phyloP scores from a whole-genome alignment of 805 yeast genomes.

The Saccharomyces mikatae region DNA sequence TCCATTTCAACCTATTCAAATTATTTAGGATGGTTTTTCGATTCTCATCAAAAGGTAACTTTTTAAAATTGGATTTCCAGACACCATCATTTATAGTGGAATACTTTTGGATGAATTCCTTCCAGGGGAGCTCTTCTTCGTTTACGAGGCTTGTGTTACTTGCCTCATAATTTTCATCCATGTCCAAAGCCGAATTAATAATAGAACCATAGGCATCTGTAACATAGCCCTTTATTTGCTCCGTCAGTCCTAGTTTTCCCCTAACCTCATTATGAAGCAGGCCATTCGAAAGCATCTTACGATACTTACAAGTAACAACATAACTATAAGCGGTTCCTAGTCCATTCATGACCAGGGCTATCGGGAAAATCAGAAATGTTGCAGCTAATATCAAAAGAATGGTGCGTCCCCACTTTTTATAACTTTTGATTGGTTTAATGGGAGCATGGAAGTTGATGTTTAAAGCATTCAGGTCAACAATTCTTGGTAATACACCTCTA shows the following conservation, averaged over 20 bases:
- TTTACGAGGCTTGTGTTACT: constrained; percentile 6
- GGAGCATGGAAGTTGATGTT: not conserved
- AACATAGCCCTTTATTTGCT: constrained; percentile 18
- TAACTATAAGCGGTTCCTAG: constrained; percentile 27
- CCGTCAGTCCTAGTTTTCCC: constrained; percentile 19
- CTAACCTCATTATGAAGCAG: constrained; percentile 15
- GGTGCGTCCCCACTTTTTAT: constrained; percentile 4
- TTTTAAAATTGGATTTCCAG: constrained; percentile 11
- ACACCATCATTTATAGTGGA: constrained; percentile 8
- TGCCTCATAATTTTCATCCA: constrained; percentile 6
- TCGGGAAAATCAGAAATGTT: constrained; percentile 18
- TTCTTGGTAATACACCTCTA: constrained; percentile 17
- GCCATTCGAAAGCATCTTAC: constrained; percentile 18
- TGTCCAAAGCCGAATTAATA: constrained; percentile 11
- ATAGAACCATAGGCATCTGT: constrained; percentile 20
- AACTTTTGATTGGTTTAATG: not conserved
- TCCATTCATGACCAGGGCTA: constrained; percentile 20
- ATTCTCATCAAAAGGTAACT: constrained; percentile 32
- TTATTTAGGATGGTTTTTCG: constrained; percentile 39
- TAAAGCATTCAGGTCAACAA: constrained; percentile 17
- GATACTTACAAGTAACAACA: constrained; percentile 19
- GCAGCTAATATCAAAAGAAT: constrained; percentile 4
- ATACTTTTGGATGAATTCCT: constrained; percentile 22
- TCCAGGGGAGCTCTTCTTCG: constrained; percentile 16
- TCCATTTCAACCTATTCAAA: constrained; percentile 63